Evolutionary conservation across 345 rosid species (phyloP), one percentile per base, ranked within the genome.

Genomic region (Geranium rotundifolium): DNA sequence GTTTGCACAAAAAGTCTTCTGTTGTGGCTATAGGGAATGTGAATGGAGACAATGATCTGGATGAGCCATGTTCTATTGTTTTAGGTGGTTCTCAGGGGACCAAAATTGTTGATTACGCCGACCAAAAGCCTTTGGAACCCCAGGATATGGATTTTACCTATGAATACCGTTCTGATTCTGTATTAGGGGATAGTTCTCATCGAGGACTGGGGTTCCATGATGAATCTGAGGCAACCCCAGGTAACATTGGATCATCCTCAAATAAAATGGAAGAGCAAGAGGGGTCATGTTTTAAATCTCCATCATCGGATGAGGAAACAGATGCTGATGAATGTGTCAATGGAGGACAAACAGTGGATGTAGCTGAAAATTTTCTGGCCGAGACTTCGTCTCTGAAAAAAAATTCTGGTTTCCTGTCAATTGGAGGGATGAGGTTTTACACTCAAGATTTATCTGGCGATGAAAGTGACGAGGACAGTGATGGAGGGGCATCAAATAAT

Each of bases 331-430:
- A 46, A 16, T 9, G 15, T 14, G 12, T 46, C 16, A 46, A 3
- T 46, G 14, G 15, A 56, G 76, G 71, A 70, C 68, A 54, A 34
- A 70, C 4, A 16, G 52, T 14, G 15, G 76, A 46, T 46, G 12
- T 67, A 55, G 74, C 75, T 74, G 81, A 73, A 71, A 75, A 76
- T 58, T 54, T 77, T 58, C 59, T 65, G 39, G 60, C 65, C 56
- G 65, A 70, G 77, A 60, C 37, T 56, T 63, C 30, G 57, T 69
- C 81, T 34, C 17, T 72, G 0, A 81, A 67, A 73, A 72, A 76
- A 46, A 90, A 93, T 63, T 73, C 88, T 2, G 97, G 84, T 18
- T 93, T 73, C 67, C 65, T 93, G n/a, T 90, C 92, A 54, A 77
- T 93, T 31, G 99, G 90, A 56, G 85, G 96, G 59, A 31, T 85